These are phyloP conservation scores for Pistacia integerrima DNA, from an alignment of 345 rosid genomes.

Conservation along the genomic window DNA sequence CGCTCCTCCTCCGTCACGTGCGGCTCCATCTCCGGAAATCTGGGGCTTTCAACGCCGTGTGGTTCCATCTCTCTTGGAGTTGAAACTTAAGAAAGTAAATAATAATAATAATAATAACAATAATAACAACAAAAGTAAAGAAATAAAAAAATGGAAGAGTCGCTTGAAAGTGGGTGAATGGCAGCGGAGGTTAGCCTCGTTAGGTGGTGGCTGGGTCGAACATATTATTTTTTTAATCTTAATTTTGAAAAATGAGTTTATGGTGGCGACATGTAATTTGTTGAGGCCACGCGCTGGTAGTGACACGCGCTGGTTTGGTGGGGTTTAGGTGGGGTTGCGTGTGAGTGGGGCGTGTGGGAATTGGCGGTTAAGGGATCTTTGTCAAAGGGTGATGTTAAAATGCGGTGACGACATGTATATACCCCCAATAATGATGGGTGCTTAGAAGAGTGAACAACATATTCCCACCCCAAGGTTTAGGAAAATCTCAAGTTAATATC, in stretches of 20 bases:
- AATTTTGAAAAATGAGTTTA: neutral
- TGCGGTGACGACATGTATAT: neutral
- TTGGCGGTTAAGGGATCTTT: neutral
- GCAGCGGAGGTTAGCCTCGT: neutral
- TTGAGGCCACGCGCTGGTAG: neutral
- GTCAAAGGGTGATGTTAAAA: neutral
- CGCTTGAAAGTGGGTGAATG: neutral
- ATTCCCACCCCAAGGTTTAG: no score
- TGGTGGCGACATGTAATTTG: neutral
- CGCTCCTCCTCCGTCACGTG: conserved; percentile 45
- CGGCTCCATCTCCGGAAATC: conserved; percentile 38
- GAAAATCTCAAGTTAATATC: no score
- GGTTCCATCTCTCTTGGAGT: conserved; percentile 13
- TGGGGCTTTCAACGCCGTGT: neutral
- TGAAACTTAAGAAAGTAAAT: neutral
- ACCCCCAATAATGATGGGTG: neutral
- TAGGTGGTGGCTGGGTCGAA: conserved; percentile 9
- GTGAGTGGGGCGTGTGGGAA: neutral
- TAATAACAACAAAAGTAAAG: neutral
- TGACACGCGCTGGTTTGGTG: neutral
- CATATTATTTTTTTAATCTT: neutral
- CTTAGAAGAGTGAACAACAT: no score
- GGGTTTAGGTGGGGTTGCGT: neutral
- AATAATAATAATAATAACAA: neutral
- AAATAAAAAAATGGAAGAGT: neutral